Base-by-base conservation (phyloP, 306 rosid species). In the Canavalia ensiformis region DNA sequence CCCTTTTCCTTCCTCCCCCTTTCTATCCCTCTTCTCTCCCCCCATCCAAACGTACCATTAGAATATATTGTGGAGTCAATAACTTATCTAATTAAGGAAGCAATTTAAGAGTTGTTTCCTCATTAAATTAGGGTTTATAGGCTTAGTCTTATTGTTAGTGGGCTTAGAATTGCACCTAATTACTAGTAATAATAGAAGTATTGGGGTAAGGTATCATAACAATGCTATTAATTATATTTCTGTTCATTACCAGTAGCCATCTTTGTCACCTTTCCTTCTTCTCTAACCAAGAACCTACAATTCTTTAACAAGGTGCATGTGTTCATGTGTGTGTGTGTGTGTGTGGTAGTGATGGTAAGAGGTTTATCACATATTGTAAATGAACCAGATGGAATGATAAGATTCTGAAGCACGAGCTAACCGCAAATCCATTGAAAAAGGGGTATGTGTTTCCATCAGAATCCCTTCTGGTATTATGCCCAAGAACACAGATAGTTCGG, bases 391-490 rank as follows among this genome's bases (percentile, higher is more conserved):
- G 11, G 18, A 50, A 60, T 1, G 59, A 59, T 42, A 79, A 82
- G 68, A 81, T 68, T 68, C 42, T 56, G 75, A 81, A 74, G 76
- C 75, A 77, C 69, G 78, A 71, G 81, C 95, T 87, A 4, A 91
- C 99, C 95, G 55, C 88, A 55, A 95, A 89, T 60, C 97, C 97
- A 76, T 86, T 77, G 75, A 91, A 87, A 83, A 89, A 74, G 5
- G 99, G 97, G 82, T 39, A 85, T 29, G 85, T 46, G 63, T 82
- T 88, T 59, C 91, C 95, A 41, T 83, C 72, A 18, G 90, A 69
- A 86, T 90, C 97, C 75, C 87, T 82, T 79, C 83, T 45, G 72
- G 97, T 95, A 88, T 95, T 95, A 84, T 91, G 97, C 52, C 83
- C 87, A 86, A 95, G 95, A 86, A 95, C 84, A 80, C 90, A 95